A percentile compares a stretch with the other conserved stretches of the same genome.
phyloP scores from a whole-genome alignment of 768 basidiomycete genomes.

The Tulasnella sp. region DNA sequence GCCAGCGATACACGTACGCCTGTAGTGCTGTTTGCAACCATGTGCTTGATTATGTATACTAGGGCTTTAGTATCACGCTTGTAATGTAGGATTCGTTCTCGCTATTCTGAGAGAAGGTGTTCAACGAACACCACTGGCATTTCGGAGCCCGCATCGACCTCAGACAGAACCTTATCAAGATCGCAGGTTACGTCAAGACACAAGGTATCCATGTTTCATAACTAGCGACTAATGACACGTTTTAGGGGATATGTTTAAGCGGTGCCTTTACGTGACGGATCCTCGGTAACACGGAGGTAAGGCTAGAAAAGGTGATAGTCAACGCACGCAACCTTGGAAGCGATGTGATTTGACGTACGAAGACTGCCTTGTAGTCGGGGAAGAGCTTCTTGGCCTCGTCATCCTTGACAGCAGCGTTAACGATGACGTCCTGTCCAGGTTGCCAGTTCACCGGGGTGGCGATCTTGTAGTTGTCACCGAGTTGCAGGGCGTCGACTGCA shows the following conservation, averaged over 20 bases:
- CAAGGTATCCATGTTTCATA: not conserved
- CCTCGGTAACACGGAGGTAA: conserved; percentile 69
- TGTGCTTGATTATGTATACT: not conserved
- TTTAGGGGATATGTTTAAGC: not conserved
- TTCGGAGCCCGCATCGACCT: not conserved
- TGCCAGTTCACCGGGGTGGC: conserved; percentile 95
- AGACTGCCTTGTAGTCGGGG: conserved; percentile 69
- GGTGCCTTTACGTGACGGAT: not conserved
- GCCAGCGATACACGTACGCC: not conserved
- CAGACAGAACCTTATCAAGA: not conserved
- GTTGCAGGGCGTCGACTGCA: conserved; percentile 85
- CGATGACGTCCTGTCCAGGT: conserved; percentile 86
- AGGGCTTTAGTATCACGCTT: not conserved
- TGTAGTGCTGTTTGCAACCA: not conserved
- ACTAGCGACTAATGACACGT: not conserved
- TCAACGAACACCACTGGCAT: not conserved
- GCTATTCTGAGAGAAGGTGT: not conserved
- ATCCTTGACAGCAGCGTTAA: conserved; percentile 70
- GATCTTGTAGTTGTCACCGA: conserved; percentile 67
- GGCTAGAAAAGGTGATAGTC: conserved; percentile 37
- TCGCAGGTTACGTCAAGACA: not conserved
- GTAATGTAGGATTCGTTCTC: not conserved
- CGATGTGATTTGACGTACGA: conserved; percentile 39
- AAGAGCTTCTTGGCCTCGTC: conserved; percentile 89
- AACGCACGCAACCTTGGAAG: not conserved